Percentiles rank a stretch among this genome's conserved stretches.
Conservation (phyloP, 2,329 filamentous ascomycete genomes). For the Fusarium sp. region DNA sequence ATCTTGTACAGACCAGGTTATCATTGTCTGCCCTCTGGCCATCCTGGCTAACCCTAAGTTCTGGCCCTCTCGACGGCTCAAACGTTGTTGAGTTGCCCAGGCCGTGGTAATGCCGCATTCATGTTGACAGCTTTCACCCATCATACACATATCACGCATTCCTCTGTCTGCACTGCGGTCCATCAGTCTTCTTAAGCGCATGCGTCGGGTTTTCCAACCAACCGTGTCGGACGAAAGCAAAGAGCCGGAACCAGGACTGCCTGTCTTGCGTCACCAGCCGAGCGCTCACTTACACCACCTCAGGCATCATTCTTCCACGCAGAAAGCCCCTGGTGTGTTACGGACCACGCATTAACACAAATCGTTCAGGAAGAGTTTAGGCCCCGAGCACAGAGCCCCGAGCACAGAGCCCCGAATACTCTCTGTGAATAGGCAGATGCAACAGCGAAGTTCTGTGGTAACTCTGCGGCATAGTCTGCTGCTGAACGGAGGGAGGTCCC, state of each 20-base stretch:
- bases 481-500: neutral
- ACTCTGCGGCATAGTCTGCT: slow-evolving; percentile 2
- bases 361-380: slow-evolving; percentile 9
- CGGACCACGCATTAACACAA: neutral
- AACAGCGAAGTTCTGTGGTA: neutral
- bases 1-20: slow-evolving; percentile 2
- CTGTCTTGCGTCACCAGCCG: neutral
- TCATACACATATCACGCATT: slow-evolving; percentile 19
- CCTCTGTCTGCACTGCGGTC: neutral
- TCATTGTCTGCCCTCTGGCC: neutral
- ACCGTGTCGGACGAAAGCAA: neutral
- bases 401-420: slow-evolving; percentile 1
- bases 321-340: slow-evolving; percentile 3
- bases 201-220: neutral
- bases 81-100: neutral
- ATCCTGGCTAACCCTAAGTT: neutral
- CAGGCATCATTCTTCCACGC: neutral
- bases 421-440: neutral
- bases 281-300: slow-evolving; percentile 1
- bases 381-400: neutral
- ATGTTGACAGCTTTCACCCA: neutral
- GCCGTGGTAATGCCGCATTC: neutral
- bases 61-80: neutral
- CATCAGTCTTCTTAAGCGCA: neutral
- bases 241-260: neutral